These are phyloP conservation scores for Juncus effusus DNA, from an alignment of 176 grass and related monocot genomes.

Conservation along the genomic window DNA sequence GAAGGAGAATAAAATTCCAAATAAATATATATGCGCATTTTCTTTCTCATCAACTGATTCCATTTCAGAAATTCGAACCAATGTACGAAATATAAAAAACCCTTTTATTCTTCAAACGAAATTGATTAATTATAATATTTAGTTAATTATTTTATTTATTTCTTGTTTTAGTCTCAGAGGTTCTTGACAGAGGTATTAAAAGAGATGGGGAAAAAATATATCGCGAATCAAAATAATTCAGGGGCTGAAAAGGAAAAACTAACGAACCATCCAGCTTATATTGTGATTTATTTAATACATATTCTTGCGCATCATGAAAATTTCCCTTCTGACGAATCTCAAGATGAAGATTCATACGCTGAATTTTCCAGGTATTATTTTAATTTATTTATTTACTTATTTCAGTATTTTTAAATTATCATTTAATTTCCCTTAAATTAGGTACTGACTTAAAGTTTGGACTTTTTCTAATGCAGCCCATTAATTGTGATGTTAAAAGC, in stretches of 20 bases:
- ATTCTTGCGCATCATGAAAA: conserved; percentile 51
- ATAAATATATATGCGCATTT: conserved; percentile 92
- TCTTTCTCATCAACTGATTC: conserved; percentile 69
- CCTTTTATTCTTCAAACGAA: conserved; percentile 5
- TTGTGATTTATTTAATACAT: conserved; percentile 82
- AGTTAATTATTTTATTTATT: conserved; percentile 25
- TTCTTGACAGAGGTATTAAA: conserved; percentile 72
- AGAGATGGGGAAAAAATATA: conserved; percentile 41
- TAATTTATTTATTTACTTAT: conserved; percentile 24
- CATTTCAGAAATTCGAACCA: conserved; percentile 54
- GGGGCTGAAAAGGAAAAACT: conserved; percentile 38
- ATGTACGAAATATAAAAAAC: conserved; percentile 39
- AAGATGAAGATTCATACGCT: conserved; percentile 47
- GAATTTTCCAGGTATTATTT: conserved; percentile 62
- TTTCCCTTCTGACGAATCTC: conserved; percentile 45
- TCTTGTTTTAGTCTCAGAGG: conserved; percentile 42
- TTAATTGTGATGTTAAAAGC: conserved; percentile 65
- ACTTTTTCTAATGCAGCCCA: conserved; percentile 59
- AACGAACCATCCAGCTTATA: conserved; percentile 63
- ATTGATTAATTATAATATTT: conserved; percentile 11
- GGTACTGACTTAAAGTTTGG: conserved; percentile 11
- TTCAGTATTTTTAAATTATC: conserved; percentile 6
- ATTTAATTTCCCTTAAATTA: neutral
- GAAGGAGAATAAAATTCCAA: conserved; percentile 54
- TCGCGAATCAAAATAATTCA: conserved; percentile 33